Conservation (phyloP, 2,329 filamentous ascomycete genomes). For the Cladosporium oxysporum region DNA sequence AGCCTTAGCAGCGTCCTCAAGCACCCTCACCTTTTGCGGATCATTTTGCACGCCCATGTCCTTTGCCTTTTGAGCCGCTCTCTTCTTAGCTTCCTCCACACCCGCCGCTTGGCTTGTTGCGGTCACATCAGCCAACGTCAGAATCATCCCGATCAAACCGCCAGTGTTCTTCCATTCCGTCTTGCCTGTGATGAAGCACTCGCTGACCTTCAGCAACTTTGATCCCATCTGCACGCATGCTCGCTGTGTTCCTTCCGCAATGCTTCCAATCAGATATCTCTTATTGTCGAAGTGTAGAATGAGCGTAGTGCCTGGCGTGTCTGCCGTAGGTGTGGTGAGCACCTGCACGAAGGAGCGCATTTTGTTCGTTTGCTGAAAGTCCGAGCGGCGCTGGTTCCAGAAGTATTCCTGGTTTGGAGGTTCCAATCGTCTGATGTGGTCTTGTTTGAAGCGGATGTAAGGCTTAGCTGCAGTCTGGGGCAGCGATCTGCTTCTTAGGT, state of each 20-base stretch:
- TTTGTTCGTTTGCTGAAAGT: not conserved
- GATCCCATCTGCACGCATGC: slow-evolving; percentile 69
- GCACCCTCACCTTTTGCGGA: slow-evolving; percentile 29
- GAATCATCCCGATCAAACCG: slow-evolving; percentile 79
- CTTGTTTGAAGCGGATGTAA: not conserved
- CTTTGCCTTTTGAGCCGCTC: slow-evolving; percentile 37
- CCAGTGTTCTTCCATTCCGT: slow-evolving; percentile 76
- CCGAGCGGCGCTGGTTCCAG: not conserved
- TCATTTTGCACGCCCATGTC: slow-evolving; percentile 29
- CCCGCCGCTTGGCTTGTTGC: slow-evolving; percentile 48
- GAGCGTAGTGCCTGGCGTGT: slow-evolving; percentile 79
- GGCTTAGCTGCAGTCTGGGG: not conserved
- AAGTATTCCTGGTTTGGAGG: not conserved
- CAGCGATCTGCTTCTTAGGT: not conserved
- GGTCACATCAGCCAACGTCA: slow-evolving; percentile 75
- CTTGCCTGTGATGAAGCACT: slow-evolving; percentile 80
- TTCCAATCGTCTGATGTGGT: not conserved
- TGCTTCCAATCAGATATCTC: slow-evolving; percentile 81
- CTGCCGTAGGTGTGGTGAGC: slow-evolving; percentile 78
- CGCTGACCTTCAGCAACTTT: slow-evolving; percentile 64
- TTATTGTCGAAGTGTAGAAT: slow-evolving; percentile 78
- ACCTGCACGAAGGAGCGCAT: slow-evolving; percentile 79
- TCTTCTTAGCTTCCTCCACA: slow-evolving; percentile 43
- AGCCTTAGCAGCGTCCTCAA: slow-evolving; percentile 33
- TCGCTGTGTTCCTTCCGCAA: slow-evolving; percentile 83